Evolutionary conservation across 2,329 filamentous ascomycete species (phyloP).

Genomic region (Aureobasidium lini): DNA sequence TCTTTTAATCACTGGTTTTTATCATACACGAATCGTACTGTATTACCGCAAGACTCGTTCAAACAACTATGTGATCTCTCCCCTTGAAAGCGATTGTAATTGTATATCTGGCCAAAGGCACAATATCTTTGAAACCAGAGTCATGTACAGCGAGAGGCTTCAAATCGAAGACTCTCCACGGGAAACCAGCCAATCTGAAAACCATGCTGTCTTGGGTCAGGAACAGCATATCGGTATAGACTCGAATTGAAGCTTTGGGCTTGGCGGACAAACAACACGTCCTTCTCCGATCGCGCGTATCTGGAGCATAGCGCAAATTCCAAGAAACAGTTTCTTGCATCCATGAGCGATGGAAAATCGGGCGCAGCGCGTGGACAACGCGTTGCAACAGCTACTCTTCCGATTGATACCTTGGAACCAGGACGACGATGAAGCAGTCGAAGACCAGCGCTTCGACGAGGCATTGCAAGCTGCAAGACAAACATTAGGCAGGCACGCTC

Average conservation of each 20-base stretch:
- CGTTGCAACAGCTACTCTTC: slow-evolving; percentile 70
- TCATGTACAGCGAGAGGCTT: background rate
- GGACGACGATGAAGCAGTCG: slow-evolving; percentile 58
- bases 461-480: slow-evolving; percentile 45
- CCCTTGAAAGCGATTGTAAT: no score
- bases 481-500: slow-evolving; percentile 34
- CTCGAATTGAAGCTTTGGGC: background rate
- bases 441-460: slow-evolving; percentile 62
- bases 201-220: background rate
- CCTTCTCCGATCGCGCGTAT: background rate
- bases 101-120: no score
- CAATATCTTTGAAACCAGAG: no score
- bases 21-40: slow-evolving; percentile 4
- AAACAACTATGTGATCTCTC: no score
- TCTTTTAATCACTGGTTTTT: background rate
- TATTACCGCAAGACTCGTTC: background rate
- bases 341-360: slow-evolving; percentile 13
- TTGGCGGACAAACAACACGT: slow-evolving; percentile 12
- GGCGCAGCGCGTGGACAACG: slow-evolving; percentile 62
- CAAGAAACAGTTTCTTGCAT: background rate
- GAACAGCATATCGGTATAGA: background rate
- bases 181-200: no score
- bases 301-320: background rate
- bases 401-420: slow-evolving; percentile 56
- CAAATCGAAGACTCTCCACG: no score